A percentile compares a stretch with the other conserved stretches of the same genome.
phyloP scores from a whole-genome alignment of 805 yeast species.

The Pichia exigua region DNA sequence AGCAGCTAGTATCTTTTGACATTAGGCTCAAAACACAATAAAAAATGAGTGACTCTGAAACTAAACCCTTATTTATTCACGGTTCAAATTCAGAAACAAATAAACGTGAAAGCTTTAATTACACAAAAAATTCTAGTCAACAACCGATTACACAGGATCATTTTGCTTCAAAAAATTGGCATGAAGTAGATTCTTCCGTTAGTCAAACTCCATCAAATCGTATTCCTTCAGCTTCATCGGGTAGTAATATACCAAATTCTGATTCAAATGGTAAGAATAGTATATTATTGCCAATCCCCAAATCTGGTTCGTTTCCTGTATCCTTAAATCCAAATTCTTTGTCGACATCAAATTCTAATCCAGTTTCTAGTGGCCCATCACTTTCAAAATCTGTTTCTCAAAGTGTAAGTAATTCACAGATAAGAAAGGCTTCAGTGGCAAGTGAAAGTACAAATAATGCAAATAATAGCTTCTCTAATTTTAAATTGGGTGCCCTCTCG shows the following conservation, averaged over 20 bases:
- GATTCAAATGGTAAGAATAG: neutral
- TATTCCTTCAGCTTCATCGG: neutral
- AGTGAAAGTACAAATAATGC: neutral
- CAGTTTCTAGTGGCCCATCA: neutral
- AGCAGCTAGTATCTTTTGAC: neutral
- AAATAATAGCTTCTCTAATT: neutral
- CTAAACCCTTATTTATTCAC: neutral
- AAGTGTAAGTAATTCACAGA: neutral
- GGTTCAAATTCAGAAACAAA: neutral
- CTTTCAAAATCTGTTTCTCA: neutral
- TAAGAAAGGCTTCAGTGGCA: neutral
- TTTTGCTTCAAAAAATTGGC: neutral
- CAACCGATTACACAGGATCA: neutral
- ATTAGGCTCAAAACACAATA: neutral
- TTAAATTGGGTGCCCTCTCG: neutral
- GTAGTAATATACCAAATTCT: neutral
- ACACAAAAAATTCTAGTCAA: neutral
- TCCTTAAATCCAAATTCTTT: neutral
- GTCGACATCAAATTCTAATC: neutral
- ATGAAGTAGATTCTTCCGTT: neutral
- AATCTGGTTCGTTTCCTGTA: neutral
- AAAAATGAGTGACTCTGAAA: neutral
- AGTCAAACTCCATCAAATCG: neutral
- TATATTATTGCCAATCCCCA: neutral
- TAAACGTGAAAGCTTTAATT: neutral